These are phyloP conservation scores for Picea glauca DNA, from an alignment of 75 land plant genomes.

Conservation along the genomic window DNA sequence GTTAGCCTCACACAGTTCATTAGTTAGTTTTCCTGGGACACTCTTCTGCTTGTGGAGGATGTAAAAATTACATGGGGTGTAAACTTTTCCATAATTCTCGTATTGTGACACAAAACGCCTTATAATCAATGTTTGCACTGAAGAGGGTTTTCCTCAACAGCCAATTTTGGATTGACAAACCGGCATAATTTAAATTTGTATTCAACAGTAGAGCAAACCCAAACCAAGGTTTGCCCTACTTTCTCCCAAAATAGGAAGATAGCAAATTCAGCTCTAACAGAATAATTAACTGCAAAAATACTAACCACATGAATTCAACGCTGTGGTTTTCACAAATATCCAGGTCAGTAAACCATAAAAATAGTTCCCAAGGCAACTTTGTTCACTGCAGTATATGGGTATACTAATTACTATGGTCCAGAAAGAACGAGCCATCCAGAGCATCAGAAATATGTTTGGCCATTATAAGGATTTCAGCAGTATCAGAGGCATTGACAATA, in stretches of 20 bases:
- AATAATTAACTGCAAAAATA: background rate
- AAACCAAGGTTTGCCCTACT: background rate
- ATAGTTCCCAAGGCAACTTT: background rate
- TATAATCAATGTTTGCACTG: background rate
- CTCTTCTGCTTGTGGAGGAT: background rate
- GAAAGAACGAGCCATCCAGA: background rate
- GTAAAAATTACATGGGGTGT: background rate
- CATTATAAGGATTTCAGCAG: background rate
- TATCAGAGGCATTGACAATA: background rate
- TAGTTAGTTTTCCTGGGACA: background rate
- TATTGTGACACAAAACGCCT: background rate
- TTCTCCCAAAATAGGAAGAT: background rate
- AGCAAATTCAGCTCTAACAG: background rate
- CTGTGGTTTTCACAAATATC: background rate
- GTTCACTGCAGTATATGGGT: background rate
- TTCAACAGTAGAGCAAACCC: background rate
- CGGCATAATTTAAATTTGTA: background rate
- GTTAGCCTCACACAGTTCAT: background rate
- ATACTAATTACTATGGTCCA: background rate
- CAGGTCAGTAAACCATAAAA: background rate
- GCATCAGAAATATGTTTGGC: background rate
- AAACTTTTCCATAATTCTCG: background rate
- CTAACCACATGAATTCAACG: background rate
- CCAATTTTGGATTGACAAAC: background rate
- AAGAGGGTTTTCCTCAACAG: background rate